Evolutionary conservation across 2,329 filamentous ascomycete species (phyloP), one percentile per base, ranked within the genome.

Genomic region (Diaporthe amygdali): DNA sequence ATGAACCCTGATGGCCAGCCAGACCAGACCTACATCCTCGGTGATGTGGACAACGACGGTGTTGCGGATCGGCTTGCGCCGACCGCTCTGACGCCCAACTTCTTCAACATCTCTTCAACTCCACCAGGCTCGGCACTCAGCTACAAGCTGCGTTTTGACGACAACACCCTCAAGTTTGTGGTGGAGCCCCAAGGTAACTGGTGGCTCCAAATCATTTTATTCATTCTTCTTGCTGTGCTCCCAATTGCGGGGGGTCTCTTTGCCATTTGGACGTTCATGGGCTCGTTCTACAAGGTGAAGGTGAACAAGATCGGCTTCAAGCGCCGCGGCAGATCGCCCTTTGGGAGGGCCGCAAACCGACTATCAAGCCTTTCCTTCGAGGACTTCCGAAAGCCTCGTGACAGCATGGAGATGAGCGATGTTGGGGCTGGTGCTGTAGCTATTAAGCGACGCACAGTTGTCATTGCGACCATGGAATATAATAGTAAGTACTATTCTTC

Each of bases 391-490:
- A 77, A 76, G 70, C 49, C 66, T 59, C 69, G 71, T 52, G 77
- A 76, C 69, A 77, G 73, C 32, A 71, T 75, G 52, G 76, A 77
- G 66, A 66, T 77, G 49, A 72, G 54, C 41, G 74, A 52, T 17
- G 56, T 77, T 8, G 64, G 71, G 17, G 69, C 56, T 30, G 73
- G 69, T 44, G 56, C 68, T 14, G n/a, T 27, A 8, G 37, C 61
- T 20, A 34, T 64, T 20, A 79, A 82, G 25, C 77, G 83, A 54
- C 82, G 88, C 20, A 91, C 86, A 34, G 87, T 92, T 3, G 84
- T 92, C n/a, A 91, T 93, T 63, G 91, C 90, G 17, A 92, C 91
- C 7, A 92, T 92, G 89, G 91, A 93, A 78, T 93, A 93, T 79
- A 90, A 92, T 72, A 92, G n/a, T n/a, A n/a, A n/a, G n/a, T n/a